Evolutionary conservation across 2,329 filamentous ascomycete species (phyloP).

Genomic region (Colletotrichum coccodes): DNA sequence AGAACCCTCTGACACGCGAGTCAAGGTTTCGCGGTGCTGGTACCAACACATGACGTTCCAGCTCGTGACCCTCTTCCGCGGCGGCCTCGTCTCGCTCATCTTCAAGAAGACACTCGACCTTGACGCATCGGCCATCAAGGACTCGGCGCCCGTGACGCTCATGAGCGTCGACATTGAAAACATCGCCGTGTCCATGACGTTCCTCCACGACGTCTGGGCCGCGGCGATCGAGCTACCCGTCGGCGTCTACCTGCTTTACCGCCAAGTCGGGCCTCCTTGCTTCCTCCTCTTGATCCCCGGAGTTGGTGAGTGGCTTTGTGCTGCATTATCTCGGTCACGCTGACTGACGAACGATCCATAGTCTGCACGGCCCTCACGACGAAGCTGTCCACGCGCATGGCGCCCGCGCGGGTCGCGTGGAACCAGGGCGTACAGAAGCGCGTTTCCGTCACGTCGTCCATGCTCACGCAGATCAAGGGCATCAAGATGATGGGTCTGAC

Average conservation of each 20-base stretch:
- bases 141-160: constrained; percentile 52
- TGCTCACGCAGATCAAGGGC: constrained; percentile 53
- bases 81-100: constrained; percentile 54
- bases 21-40: constrained; percentile 30
- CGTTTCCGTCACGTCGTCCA: constrained; percentile 50
- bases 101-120: constrained; percentile 56
- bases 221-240: constrained; percentile 48
- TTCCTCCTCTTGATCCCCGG: constrained; percentile 41
- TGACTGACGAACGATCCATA: background rate
- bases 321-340: background rate
- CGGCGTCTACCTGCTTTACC: constrained; percentile 47
- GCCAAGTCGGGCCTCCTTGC: constrained; percentile 44
- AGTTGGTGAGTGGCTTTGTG: constrained; percentile 35
- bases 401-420: constrained; percentile 49
- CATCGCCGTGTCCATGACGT: constrained; percentile 39
- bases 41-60: constrained; percentile 49
- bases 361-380: constrained; percentile 34
- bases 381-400: constrained; percentile 39
- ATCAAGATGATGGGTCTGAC: constrained; percentile 56
- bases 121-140: constrained; percentile 42
- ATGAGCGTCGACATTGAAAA: constrained; percentile 58
- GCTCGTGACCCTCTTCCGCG: constrained; percentile 48
- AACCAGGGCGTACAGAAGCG: constrained; percentile 51
- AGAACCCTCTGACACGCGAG: constrained; percentile 22
- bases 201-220: constrained; percentile 51